Conservation (phyloP, 345 rosid species). For the Capsella bursapastoris region DNA sequence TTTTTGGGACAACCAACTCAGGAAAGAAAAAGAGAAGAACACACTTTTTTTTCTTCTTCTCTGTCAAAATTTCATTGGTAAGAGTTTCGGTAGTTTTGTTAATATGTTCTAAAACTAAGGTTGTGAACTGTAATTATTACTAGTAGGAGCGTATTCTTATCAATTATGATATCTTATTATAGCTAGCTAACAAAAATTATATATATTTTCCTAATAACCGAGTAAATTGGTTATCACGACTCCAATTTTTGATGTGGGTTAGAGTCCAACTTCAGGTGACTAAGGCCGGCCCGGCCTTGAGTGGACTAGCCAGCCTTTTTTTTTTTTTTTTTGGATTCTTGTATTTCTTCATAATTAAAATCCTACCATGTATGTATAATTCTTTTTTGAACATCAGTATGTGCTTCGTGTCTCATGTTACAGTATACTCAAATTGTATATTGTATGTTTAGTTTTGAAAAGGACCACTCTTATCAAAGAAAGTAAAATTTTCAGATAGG, state of each 20-base stretch:
- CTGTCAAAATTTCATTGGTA: conserved; percentile 17
- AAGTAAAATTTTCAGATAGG: neutral
- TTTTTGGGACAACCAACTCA: conserved; percentile 26
- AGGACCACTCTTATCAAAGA: neutral
- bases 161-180: conserved; percentile 6
- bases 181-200: neutral
- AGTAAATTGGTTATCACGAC: too few relatives aligned
- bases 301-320: neutral
- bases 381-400: neutral
- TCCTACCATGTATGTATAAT: too few relatives aligned
- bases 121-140: conserved; percentile 23
- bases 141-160: conserved; percentile 4
- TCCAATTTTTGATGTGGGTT: neutral
- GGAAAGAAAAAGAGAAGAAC: conserved; percentile 29
- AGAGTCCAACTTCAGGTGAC: conserved; percentile 6
- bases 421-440: neutral
- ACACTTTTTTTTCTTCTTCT: conserved; percentile 12
- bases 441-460: neutral
- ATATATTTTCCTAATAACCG: too few relatives aligned
- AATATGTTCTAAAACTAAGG: neutral
- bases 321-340: neutral
- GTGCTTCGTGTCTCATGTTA: neutral
- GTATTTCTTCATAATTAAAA: neutral
- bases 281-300: neutral
- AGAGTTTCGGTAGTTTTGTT: conserved; percentile 26